Percentiles rank a stretch among this genome's conserved stretches.
Conservation (phyloP, 225 moss, liverwort and hornwort species). For the Physcomitrium patens region DNA sequence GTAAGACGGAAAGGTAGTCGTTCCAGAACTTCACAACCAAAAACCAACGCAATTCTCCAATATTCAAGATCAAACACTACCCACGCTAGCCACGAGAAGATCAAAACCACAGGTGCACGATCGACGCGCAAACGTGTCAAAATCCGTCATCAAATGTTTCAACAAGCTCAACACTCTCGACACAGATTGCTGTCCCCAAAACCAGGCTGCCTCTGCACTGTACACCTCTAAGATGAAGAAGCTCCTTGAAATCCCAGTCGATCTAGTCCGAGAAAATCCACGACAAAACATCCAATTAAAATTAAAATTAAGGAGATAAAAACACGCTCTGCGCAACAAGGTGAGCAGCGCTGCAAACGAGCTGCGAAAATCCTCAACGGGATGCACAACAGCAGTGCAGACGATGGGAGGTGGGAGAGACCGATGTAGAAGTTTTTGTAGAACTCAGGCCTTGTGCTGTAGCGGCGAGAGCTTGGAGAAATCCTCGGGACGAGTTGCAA, state of each 20-base stretch:
- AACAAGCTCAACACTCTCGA: too few species aligned
- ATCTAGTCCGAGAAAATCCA: slow-evolving; percentile 26
- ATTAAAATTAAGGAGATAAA: background rate
- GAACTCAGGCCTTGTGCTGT: slow-evolving; percentile 36
- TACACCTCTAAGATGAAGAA: too few species aligned
- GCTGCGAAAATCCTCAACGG: slow-evolving; percentile 12
- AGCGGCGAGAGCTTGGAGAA: slow-evolving; percentile 6
- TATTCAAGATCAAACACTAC: background rate
- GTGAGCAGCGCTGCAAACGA: background rate
- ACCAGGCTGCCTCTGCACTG: too few species aligned
- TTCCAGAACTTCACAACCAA: too few species aligned
- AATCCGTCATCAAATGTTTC: background rate
- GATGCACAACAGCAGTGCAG: too few species aligned
- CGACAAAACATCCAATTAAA: background rate
- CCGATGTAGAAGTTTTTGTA: slow-evolving; percentile 44
- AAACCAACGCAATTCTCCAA: too few species aligned
- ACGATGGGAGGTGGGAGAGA: slow-evolving; percentile 29
- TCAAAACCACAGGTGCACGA: background rate
- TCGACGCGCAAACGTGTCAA: background rate
- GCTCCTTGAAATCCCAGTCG: too few species aligned
- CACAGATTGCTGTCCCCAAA: too few species aligned
- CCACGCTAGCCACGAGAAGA: too few species aligned
- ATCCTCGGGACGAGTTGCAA: background rate
- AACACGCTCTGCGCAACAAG: slow-evolving; percentile 34
- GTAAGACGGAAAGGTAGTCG: too few species aligned